These are phyloP conservation scores for Teratosphaeriaceae sp. DNA, from an alignment of 2,329 filamentous ascomycete genomes.

Conservation along the genomic window DNA sequence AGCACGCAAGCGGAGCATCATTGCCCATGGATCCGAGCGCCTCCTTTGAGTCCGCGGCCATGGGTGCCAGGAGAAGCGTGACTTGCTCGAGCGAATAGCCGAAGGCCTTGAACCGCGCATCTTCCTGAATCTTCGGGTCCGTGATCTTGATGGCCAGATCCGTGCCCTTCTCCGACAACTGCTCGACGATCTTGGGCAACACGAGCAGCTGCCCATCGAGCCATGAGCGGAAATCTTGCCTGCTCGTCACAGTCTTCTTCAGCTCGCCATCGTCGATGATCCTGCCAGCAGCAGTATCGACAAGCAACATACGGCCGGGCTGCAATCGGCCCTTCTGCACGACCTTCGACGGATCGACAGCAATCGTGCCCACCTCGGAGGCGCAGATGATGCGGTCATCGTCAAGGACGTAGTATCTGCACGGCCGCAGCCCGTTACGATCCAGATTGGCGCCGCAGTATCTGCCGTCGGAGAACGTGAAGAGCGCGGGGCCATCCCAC, in stretches of 20 bases:
- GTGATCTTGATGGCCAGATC: slow-evolving; percentile 64
- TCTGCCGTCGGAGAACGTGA: slow-evolving; percentile 92
- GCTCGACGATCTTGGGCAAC: slow-evolving; percentile 65
- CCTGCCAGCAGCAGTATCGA: slow-evolving; percentile 83
- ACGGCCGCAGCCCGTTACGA: slow-evolving; percentile 89
- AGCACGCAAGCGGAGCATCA: slow-evolving; percentile 83
- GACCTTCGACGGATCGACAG: slow-evolving; percentile 81
- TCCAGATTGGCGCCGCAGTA: slow-evolving; percentile 97
- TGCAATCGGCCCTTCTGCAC: slow-evolving; percentile 91
- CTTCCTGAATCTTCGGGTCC: slow-evolving; percentile 69
- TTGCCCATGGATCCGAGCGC: slow-evolving; percentile 97
- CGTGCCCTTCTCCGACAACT: slow-evolving; percentile 50
- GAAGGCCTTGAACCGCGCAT: slow-evolving; percentile 76
- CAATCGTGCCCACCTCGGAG: slow-evolving; percentile 91
- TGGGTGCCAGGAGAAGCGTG: slow-evolving; percentile 81
- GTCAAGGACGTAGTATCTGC: slow-evolving; percentile 93
- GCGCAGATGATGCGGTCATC: slow-evolving; percentile 97
- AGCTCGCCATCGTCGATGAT: slow-evolving; percentile 93
- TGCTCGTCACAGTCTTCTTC: slow-evolving; percentile 79
- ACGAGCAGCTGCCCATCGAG: slow-evolving; percentile 78
- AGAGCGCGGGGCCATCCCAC: slow-evolving; percentile 93
- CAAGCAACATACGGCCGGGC: slow-evolving; percentile 91
- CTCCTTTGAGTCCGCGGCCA: slow-evolving; percentile 97
- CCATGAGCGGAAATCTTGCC: slow-evolving; percentile 85
- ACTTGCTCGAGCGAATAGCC: slow-evolving; percentile 96